Evolutionary conservation across 331 rosid species (phyloP).

Genomic region (Acacia pycnantha): DNA sequence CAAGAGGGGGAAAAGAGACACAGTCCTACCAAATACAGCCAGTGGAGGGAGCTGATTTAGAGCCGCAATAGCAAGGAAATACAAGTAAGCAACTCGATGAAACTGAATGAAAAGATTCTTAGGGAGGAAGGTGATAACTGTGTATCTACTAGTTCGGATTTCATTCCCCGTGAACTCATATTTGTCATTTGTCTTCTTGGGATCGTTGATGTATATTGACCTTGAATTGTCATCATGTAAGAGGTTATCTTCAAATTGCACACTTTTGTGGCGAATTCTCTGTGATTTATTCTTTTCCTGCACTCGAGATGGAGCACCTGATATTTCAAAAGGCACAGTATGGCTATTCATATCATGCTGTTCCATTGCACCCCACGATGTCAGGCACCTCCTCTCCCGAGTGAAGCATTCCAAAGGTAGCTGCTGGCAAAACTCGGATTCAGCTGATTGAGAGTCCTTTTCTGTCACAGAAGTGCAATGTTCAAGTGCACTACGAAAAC

Average conservation of each 20-base stretch:
- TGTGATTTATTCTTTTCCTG: slow-evolving; percentile 54
- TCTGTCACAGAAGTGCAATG: slow-evolving; percentile 22
- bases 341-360: slow-evolving; percentile 37
- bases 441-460: slow-evolving; percentile 25
- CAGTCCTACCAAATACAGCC: slow-evolving; percentile 89
- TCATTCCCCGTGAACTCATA: slow-evolving; percentile 87
- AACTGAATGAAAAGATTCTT: slow-evolving; percentile 88
- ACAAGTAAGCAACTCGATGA: slow-evolving; percentile 83
- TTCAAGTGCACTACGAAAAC: slow-evolving; percentile 31
- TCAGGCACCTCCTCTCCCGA: slow-evolving; percentile 43
- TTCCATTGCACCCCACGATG: slow-evolving; percentile 79
- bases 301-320: slow-evolving; percentile 34
- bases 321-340: slow-evolving; percentile 49
- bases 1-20: slow-evolving; percentile 79
- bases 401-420: slow-evolving; percentile 65
- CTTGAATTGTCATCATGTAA: slow-evolving; percentile 59
- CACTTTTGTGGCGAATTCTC: slow-evolving; percentile 58
- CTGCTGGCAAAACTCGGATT: slow-evolving; percentile 39
- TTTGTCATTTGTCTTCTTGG: slow-evolving; percentile 67
- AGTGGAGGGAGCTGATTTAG: slow-evolving; percentile 94
- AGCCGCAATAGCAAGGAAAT: slow-evolving; percentile 88
- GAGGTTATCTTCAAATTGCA: slow-evolving; percentile 58
- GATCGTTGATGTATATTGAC: slow-evolving; percentile 73
- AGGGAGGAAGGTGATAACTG: slow-evolving; percentile 75
- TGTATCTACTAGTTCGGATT: slow-evolving; percentile 78